Evolutionary conservation across 257 asterid species (phyloP).

Genomic region (Solanum okadae): DNA sequence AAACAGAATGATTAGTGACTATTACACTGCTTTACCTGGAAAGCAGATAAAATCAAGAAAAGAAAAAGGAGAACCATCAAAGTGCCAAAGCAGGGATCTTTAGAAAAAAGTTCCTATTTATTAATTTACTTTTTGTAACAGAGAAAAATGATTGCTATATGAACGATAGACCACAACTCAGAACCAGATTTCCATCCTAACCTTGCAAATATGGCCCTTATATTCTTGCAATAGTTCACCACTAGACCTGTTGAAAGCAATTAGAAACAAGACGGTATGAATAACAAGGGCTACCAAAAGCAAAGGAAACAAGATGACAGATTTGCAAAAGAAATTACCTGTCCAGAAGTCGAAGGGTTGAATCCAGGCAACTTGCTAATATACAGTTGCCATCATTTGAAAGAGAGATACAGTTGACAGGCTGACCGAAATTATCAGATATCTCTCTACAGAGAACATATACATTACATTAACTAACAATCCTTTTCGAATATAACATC

Average conservation of each 20-base stretch:
- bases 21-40: neutral
- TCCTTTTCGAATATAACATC: neutral
- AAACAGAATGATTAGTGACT: neutral
- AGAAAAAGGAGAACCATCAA: neutral
- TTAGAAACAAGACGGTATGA: neutral
- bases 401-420: slow-evolving; percentile 88
- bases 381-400: slow-evolving; percentile 89
- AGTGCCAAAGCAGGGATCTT: neutral
- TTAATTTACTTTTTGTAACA: neutral
- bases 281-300: neutral
- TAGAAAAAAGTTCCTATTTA: neutral
- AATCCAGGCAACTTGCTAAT: slow-evolving; percentile 87
- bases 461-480: neutral
- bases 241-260: slow-evolving; percentile 39
- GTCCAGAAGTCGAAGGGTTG: slow-evolving; percentile 78
- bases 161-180: neutral
- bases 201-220: slow-evolving; percentile 96
- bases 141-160: neutral
- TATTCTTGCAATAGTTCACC: slow-evolving; percentile 94
- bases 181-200: slow-evolving; percentile 9
- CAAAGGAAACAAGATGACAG: neutral
- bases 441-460: slow-evolving; percentile 39
- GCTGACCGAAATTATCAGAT: slow-evolving; percentile 84
- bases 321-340: slow-evolving; percentile 30
- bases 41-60: neutral